A percentile compares a stretch with the other conserved stretches of the same genome.
These are phyloP conservation scores for Cucurbita pepo DNA, from an alignment of 306 rosid genomes.

Conservation along the genomic window DNA sequence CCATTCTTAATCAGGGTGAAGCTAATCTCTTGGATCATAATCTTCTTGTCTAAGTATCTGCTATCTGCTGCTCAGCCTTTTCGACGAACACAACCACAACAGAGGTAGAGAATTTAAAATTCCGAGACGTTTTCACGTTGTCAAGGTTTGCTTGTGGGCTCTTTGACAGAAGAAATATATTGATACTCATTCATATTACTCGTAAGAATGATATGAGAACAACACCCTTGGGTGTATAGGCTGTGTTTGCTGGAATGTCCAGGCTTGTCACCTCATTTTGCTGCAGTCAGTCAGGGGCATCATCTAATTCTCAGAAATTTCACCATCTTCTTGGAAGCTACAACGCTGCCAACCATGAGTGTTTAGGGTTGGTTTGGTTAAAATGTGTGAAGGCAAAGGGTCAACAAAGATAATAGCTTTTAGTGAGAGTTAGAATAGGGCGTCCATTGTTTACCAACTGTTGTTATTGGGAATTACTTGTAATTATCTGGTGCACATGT, in stretches of 20 bases:
- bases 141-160: not conserved
- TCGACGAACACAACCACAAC: not conserved
- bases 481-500: not conserved
- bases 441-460: slow-evolving; percentile 1
- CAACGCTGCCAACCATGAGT: not conserved
- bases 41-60: not conserved
- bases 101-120: not conserved
- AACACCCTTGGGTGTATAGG: slow-evolving; percentile 4
- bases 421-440: not conserved
- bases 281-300: slow-evolving; percentile 2
- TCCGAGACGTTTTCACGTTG: not conserved
- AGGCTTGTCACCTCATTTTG: not conserved
- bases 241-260: not conserved
- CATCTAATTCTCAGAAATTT: not conserved
- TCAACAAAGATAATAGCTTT: not conserved
- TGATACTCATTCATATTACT: slow-evolving; percentile 6
- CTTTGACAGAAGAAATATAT: not conserved
- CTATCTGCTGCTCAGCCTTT: not conserved
- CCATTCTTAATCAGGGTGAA: not conserved
- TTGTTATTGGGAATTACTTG: not conserved
- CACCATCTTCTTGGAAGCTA: not conserved
- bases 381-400: not conserved
- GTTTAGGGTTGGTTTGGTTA: not conserved
- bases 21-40: not conserved
- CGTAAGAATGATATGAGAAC: slow-evolving; percentile 7